Evolutionary conservation across 352 stramenopile genomes (phyloP), one percentile per base, ranked within the genome.

Genomic region (Salisapilia sapeloensis): DNA sequence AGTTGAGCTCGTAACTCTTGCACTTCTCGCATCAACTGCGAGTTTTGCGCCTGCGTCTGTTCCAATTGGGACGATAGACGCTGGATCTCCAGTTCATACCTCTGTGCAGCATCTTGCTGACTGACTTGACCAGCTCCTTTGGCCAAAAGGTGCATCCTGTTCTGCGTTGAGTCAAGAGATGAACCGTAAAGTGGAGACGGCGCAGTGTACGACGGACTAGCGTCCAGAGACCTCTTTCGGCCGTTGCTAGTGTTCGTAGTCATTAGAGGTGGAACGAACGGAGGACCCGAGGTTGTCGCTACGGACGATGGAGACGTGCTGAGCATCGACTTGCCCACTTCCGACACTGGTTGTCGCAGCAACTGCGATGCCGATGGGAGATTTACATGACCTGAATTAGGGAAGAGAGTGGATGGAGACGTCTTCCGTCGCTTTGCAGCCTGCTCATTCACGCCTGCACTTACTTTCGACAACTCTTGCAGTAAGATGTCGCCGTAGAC

Each of bases 21-120:
- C n/a, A 86, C 54, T 41, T 86, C 67, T 28, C 33, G 46, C 32
- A 72, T 57, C 2, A 86, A 53, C 37, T 66, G 53, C 18, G 49
- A 36, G 31, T 82, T 83, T 27, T 87, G 61, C 28, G 76, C 59
- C 44, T 82, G 60, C n/a, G 62, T 60, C 40, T 82, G 60, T 24
- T 80, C 56, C 29, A 87, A 45, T 41, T 79, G 43, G 58, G 60
- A 71, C 20, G 59, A 62, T 35, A 83, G 44, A 37, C 50, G 53
- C 42, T 76, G 48, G 26, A 80, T 47, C 40, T 83, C 67, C 43
- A 75, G 63, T 44, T 83, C 59, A 40, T 75, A 80, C 44, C 40
- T 29, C 11, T 24, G 16, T 8, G 23, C 7, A 23, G 51, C 38
- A 29, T 72, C 48, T 33, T 81, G 61, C 40, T 78, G 64, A 51